These are phyloP conservation scores for Wickerhamomyces mucosus DNA, from an alignment of 805 yeast genomes.

Conservation along the genomic window DNA sequence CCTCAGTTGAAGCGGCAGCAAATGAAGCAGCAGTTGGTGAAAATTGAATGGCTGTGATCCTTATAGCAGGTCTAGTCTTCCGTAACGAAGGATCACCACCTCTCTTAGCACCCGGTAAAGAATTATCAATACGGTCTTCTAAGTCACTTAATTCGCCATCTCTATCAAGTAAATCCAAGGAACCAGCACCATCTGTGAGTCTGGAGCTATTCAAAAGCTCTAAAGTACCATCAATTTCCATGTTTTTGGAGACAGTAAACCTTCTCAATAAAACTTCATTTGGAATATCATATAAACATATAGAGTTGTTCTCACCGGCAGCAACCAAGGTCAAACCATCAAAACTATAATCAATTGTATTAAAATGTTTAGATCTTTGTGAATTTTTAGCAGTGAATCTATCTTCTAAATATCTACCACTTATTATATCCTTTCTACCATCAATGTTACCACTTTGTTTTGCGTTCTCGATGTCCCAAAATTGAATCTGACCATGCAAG, in stretches of 20 bases:
- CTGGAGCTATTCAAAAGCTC: constrained; percentile 68
- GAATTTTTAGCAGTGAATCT: constrained; percentile 75
- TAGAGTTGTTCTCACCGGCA: constrained; percentile 86
- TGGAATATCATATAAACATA: constrained; percentile 83
- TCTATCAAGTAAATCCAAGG: constrained; percentile 70
- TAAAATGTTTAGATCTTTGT: constrained; percentile 74
- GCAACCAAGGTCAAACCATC: constrained; percentile 87
- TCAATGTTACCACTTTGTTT: constrained; percentile 78
- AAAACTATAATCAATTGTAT: constrained; percentile 73
- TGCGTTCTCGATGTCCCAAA: constrained; percentile 78
- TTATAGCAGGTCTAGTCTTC: constrained; percentile 68
- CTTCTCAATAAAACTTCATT: constrained; percentile 80
- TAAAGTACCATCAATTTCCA: constrained; percentile 85
- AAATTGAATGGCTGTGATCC: constrained; percentile 69
- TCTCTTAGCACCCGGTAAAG: constrained; percentile 74
- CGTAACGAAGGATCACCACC: constrained; percentile 72
- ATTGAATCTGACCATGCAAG: constrained; percentile 75
- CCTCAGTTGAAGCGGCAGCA: constrained; percentile 95
- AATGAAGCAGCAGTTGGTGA: constrained; percentile 88
- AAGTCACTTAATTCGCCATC: constrained; percentile 80
- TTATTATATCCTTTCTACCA: constrained; percentile 75
- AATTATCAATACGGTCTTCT: constrained; percentile 67
- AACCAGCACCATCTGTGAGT: constrained; percentile 86
- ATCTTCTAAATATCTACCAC: constrained; percentile 79
- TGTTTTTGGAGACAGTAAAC: constrained; percentile 79